Conservation (phyloP, 306 rosid genomes). For the Vachellia collinsii region DNA sequence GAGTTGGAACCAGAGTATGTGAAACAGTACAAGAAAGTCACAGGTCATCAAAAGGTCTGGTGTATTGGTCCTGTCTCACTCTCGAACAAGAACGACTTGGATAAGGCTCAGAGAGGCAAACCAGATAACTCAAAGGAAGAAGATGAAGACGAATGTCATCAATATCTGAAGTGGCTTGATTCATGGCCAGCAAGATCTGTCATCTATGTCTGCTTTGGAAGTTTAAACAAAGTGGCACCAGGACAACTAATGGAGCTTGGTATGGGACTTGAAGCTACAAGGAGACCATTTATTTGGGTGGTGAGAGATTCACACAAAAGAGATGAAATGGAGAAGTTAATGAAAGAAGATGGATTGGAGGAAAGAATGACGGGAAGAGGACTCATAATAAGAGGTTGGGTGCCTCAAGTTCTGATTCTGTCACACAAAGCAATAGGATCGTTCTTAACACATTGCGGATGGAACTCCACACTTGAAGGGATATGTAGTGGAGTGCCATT, state of each 20-base stretch:
- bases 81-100: conserved; percentile 33
- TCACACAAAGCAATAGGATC: conserved; percentile 56
- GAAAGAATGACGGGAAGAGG: conserved; percentile 57
- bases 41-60: conserved; percentile 33
- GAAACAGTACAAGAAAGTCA: conserved; percentile 22
- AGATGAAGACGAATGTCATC: not conserved
- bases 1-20: conserved; percentile 48
- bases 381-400: conserved; percentile 58
- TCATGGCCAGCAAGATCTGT: conserved; percentile 46
- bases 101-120: conserved; percentile 50
- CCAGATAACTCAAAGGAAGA: not conserved
- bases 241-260: conserved; percentile 55
- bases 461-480: conserved; percentile 64
- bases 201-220: conserved; percentile 61
- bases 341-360: conserved; percentile 42
- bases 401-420: conserved; percentile 53
- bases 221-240: conserved; percentile 39
- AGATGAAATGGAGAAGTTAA: conserved; percentile 43
- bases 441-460: conserved; percentile 64
- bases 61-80: conserved; percentile 58
- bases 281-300: conserved; percentile 72
- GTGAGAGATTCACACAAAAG: conserved; percentile 39
- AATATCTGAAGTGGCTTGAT: conserved; percentile 44
- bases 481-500: conserved; percentile 54
- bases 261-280: conserved; percentile 59